Conservation (phyloP, 2,329 filamentous ascomycete genomes). For the Xylaria digitata region DNA sequence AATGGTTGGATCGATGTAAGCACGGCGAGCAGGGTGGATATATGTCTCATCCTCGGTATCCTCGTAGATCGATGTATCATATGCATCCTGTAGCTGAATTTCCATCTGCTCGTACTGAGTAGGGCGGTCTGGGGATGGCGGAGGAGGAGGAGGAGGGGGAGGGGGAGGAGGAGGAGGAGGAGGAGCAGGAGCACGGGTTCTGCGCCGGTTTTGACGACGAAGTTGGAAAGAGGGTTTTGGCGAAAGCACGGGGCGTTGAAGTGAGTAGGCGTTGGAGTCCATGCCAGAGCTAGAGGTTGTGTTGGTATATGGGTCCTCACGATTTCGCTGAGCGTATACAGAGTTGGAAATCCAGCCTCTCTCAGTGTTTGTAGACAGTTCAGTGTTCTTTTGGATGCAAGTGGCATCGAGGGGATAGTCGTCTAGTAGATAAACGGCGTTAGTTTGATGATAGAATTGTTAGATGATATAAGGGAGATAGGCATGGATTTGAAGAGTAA, state of each 20-base stretch:
- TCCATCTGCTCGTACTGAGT: not conserved
- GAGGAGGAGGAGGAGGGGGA: constrained; percentile 3
- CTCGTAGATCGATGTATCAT: not conserved
- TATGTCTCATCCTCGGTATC: not conserved
- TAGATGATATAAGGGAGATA: not conserved
- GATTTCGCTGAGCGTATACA: constrained; percentile 6
- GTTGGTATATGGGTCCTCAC: not conserved
- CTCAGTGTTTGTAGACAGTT: constrained; percentile 18
- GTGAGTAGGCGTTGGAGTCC: not conserved
- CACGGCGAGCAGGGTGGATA: not conserved
- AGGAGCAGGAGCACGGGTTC: not conserved
- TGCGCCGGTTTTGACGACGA: not conserved
- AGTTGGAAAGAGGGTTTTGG: too few species aligned
- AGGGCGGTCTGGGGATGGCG: not conserved
- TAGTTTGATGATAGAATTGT: not conserved
- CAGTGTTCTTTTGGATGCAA: not conserved
- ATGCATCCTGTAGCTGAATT: not conserved
- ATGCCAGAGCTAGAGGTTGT: not conserved
- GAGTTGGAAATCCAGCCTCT: constrained; percentile 27
- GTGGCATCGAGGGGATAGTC: not conserved
- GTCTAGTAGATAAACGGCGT: not conserved
- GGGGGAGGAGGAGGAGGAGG: not conserved
- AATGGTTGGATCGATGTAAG: not conserved
- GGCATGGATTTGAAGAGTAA: not conserved
- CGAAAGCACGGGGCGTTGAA: not conserved